Conservation (phyloP, 2,329 filamentous ascomycete genomes). For the Fusarium nygamai region DNA sequence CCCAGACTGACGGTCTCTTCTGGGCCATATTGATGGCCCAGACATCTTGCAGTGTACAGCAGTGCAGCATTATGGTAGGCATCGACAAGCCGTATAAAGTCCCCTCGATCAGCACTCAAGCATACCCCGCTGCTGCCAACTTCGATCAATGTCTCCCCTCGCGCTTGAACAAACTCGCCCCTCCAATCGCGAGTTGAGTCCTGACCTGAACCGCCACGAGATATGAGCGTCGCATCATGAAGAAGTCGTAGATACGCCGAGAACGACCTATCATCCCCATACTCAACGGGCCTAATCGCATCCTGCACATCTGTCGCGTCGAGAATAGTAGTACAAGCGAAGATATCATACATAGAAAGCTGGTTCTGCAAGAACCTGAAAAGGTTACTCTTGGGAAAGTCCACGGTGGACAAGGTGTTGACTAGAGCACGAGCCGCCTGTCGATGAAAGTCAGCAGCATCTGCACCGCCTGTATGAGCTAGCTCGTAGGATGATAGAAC, state of each 20-base stretch:
- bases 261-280: fast-evolving
- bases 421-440: neutral
- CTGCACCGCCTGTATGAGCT: neutral
- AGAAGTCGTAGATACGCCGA: fast-evolving
- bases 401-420: fast-evolving
- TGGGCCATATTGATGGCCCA: fast-evolving
- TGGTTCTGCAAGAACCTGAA: neutral
- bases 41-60: neutral
- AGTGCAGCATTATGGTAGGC: neutral
- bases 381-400: neutral
- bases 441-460: neutral
- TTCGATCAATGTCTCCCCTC: neutral
- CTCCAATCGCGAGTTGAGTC: fast-evolving
- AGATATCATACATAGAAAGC: neutral
- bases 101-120: fast-evolving
- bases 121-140: fast-evolving
- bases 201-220: fast-evolving
- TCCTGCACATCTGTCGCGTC: neutral
- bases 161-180: fast-evolving
- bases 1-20: neutral
- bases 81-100: neutral
- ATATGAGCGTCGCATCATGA: fast-evolving
- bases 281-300: neutral
- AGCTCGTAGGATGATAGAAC: neutral
- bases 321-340: neutral